Base-by-base conservation (phyloP, 441 rosid genomes). In the Raphanus hybrid region DNA sequence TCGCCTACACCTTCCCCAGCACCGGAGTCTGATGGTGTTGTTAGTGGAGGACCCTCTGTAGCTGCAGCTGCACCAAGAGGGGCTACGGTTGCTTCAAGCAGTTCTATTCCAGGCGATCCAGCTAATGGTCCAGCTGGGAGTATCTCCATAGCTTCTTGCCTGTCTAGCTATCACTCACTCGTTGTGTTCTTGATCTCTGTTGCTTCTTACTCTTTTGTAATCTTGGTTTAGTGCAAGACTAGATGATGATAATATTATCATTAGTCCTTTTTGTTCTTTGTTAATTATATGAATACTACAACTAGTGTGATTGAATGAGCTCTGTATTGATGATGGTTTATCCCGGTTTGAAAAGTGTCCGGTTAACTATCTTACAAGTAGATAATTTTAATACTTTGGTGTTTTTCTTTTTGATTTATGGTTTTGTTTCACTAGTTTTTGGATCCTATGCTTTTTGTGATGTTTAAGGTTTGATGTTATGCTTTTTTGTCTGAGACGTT, bases 61-160 rank as follows among this genome's bases (percentile, higher is more conserved):
- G 12, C 6, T 2, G 69, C 77, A 2, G 76, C 76, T 77, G 32
- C 85, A 27, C 98, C 97, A 5, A 70, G 27, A 77, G 82, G 88
- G 59, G 66, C 87, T 0, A 75, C 68, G 20, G 85, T 88, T 63
- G 84, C 98, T 29, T 58, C 88, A 14, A 84, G 86, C 18, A 91
- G 93, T 41, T 82, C 87, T 1, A 82, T 88, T 43, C 93, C 98
- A 3, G 88, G 89, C 4, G 4, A 84, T 71, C 89, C 92, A 41
- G 85, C 86, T 52, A 79, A 71, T 27, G 87, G 90, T 27, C 98
- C 98, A 50, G 61, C 82, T 2, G 87, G 90, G 70, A 82, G 91
- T 71, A 15, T 85, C 50, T 85, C 96, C 3, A 72, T 67, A 4
- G 92, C 92, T 52, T 61, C 76, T 74, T 67, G 78, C 9, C 27